Base-by-base conservation (phyloP, 495 filamentous ascomycete species). In the Podospora didyma region DNA sequence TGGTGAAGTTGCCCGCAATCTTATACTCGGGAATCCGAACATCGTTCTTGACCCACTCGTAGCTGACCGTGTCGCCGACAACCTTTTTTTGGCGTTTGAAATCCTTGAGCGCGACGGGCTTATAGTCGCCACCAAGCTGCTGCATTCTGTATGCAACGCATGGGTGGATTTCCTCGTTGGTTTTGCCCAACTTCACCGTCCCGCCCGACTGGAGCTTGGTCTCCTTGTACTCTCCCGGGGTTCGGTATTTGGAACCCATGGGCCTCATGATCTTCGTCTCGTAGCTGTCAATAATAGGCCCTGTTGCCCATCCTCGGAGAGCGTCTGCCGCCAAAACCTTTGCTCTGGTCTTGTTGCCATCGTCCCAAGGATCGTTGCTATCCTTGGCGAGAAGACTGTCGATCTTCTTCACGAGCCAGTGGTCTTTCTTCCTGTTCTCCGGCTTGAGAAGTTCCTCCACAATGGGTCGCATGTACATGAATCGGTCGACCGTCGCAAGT, bases 401-500 rank as follows among this genome's bases (percentile, higher is more conserved):
- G 20, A 65, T 65, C 37, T 73, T 62, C 45, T 61, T 47, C 49
- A 56, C 60, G 12, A 69, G 66, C 58, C 69, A 73, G 61, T 82
- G 82, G 44, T 73, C 78, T 34, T 69, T 62, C 7, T 69, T 69
- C 44, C 71, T 81, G 39, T 69, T 66, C 42, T 72, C 79, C 37
- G 68, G 63, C 4, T 75, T 68, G 44, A 79, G 74, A 31, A 58
- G 56, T 2, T 77, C 63, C 47, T 74, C 67, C 52, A 85, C 77
- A 39, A 80, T 69, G 56, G 84, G 79, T 5, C 84, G 76, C 16
- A 86, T 78, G 5, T 78, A 78, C 16, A 75, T 70, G 14, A 86
- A 75, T 54, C 87, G 84, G 57, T 82, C 77, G 74, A 85, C 82
- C 3, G 2, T 2, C 84, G 86, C 85, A 70, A 45, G 7, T 10